Evolutionary conservation across 352 stramenopile genomes (phyloP).

Genomic region (Globisporangium cylindrosporum): DNA sequence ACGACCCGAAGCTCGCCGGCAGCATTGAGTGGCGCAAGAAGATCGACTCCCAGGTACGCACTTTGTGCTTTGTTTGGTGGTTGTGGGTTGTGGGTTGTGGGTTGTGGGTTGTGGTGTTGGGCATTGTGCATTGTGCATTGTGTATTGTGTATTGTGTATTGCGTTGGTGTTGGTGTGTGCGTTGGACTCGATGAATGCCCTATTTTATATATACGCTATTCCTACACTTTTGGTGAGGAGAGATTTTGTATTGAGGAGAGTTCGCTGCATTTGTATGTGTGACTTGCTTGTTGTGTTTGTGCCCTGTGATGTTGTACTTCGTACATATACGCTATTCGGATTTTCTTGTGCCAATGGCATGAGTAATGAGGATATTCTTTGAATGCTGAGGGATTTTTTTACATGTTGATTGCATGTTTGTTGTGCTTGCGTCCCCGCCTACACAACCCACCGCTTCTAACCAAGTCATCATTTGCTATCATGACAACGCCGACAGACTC

Average conservation of each 20-base stretch:
- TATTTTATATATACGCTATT: conserved; percentile 48
- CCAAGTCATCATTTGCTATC: not conserved
- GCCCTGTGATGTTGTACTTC: conserved; percentile 25
- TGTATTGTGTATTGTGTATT: conserved; percentile 14
- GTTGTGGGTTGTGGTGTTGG: conserved; percentile 6
- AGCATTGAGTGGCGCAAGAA: conserved; percentile 95
- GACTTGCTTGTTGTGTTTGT: conserved; percentile 10
- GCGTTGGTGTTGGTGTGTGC: conserved; percentile 8
- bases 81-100: conserved; percentile 4
- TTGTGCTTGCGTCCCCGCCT: not conserved
- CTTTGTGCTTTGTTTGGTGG: conserved; percentile 11
- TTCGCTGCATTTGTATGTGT: conserved; percentile 17
- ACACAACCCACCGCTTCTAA: not conserved
- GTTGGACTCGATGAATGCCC: conserved; percentile 65
- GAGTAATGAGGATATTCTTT: conserved; percentile 17
- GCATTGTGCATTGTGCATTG: conserved; percentile 18
- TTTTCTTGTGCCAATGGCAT: conserved; percentile 14
- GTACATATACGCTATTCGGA: conserved; percentile 72
- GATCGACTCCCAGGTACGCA: conserved; percentile 91
- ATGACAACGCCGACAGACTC: not conserved
- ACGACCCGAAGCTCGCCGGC: conserved; percentile 90
- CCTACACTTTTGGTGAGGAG: conserved; percentile 34
- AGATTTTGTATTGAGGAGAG: conserved; percentile 29
- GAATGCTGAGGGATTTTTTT: conserved; percentile 18
- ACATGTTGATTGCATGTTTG: conserved; percentile 7